A percentile compares a stretch with the other conserved stretches of the same genome.
These are phyloP conservation scores for Aspergillus steynii DNA, from an alignment of 495 filamentous ascomycete genomes.

Conservation along the genomic window DNA sequence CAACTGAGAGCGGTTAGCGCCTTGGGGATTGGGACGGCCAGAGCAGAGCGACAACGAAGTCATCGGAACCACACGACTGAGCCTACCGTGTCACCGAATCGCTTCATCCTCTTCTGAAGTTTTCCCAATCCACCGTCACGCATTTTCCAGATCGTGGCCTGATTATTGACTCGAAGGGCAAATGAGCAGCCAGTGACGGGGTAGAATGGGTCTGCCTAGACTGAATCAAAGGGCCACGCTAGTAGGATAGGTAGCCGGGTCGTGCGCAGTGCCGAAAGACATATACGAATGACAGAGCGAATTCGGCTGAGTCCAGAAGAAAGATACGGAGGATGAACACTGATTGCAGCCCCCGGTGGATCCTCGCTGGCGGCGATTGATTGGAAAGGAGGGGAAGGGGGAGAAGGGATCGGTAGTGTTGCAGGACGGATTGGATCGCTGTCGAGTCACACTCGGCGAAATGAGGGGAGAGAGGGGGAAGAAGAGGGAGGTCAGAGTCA, in stretches of 20 bases:
- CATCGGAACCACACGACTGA: constrained; percentile 2
- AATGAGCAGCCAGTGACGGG: not conserved
- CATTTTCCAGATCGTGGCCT: constrained; percentile 22
- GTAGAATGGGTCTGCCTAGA: not conserved
- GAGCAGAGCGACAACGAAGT: not conserved
- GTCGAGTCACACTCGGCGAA: not conserved
- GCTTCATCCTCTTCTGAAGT: constrained; percentile 44
- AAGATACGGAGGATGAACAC: not conserved
- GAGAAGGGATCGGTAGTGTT: not conserved
- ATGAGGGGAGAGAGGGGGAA: too few relatives aligned
- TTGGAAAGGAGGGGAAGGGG: not conserved
- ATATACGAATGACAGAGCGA: not conserved
- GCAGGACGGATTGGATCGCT: not conserved
- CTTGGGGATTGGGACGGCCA: not conserved
- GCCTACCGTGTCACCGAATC: constrained; percentile 44
- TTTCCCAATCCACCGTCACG: constrained; percentile 42
- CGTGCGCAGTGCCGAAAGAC: not conserved
- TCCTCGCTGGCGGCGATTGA: not conserved
- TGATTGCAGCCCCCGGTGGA: not conserved
- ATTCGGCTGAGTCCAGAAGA: not conserved
- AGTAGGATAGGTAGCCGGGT: not conserved
- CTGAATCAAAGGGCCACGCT: not conserved
- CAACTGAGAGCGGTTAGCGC: constrained; percentile 43
- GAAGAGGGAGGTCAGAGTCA: not conserved
- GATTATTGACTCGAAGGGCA: not conserved